A percentile compares a stretch with the other conserved stretches of the same genome.
Evolutionary conservation across 768 basidiomycete genomes (phyloP).

Genomic region (Glaciozyma antarctica): DNA sequence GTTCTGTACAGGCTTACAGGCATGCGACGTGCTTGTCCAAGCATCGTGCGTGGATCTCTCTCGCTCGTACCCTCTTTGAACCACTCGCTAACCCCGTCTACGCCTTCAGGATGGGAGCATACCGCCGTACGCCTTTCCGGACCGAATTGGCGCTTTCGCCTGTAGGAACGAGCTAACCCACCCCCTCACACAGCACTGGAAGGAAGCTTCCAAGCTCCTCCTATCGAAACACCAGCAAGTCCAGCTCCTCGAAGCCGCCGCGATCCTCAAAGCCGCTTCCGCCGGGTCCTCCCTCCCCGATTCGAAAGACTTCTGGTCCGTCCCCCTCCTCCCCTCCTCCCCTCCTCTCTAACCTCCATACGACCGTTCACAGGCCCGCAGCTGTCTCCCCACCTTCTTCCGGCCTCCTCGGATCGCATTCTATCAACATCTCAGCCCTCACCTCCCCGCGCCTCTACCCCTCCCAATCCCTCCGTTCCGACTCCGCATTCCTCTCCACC

Average conservation of each 20-base stretch:
- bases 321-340: slow-evolving; percentile 53
- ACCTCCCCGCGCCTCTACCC: slow-evolving; percentile 22
- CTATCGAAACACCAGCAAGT: slow-evolving; percentile 96
- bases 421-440: slow-evolving; percentile 31
- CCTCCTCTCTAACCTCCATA: background rate
- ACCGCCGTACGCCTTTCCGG: slow-evolving; percentile 10
- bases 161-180: background rate
- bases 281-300: slow-evolving; percentile 75
- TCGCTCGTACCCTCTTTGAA: background rate
- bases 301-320: slow-evolving; percentile 70
- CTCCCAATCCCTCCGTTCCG: slow-evolving; percentile 21
- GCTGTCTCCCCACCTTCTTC: slow-evolving; percentile 36
- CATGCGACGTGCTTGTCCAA: slow-evolving; percentile 94
- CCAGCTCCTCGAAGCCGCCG: slow-evolving; percentile 91
- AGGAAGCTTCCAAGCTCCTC: slow-evolving; percentile 77
- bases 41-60: slow-evolving; percentile 53
- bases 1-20: slow-evolving; percentile 39
- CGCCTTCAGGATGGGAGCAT: slow-evolving; percentile 19
- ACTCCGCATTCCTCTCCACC: slow-evolving; percentile 15
- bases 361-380: slow-evolving; percentile 26
- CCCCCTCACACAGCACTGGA: slow-evolving; percentile 71
- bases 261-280: slow-evolving; percentile 68
- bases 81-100: background rate
- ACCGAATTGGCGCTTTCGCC: background rate
- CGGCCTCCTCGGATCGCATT: slow-evolving; percentile 33